Base-by-base conservation (phyloP, 768 basidiomycete genomes). In the Gymnopilus junonius region DNA sequence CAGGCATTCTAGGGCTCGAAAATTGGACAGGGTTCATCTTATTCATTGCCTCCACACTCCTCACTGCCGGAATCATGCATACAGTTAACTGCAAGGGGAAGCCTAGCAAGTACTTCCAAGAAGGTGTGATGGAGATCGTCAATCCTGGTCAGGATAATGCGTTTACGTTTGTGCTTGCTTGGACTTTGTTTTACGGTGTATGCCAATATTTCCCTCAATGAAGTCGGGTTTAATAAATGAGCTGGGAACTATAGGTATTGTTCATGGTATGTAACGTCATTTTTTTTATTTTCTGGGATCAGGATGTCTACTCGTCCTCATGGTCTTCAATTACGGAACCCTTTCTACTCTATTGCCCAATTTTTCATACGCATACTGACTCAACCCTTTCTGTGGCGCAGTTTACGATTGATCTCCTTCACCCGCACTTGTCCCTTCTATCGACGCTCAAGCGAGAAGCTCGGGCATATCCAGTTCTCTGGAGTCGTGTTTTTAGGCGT, bases 101-200 rank as follows among this genome's bases (percentile, higher is more conserved):
- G 32, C 89, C 91, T 0, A 67, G 75, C 42, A 90, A 86, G 68
- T 93, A 87, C 74, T 77, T 71, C 40, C 69, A 82, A 45, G 87
- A 87, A 4, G 91, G 91, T 2, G 70, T 86, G 63, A 77, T 82
- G 75, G 91, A 91, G 58, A 77, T 97, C 37, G 77, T 89, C 50
- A 94, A 90, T 64, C 90, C 95, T 0, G 94, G 94, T 10, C 92
- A 95, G 76, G 95, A 97, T 75, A 95, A 94, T 66, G 79, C 90
- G 17, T 93, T 94, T 70, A 93, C 94, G 3, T 98, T 96, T 70
- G 85, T 98, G 61, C 85, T 97, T 29, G 90, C 92, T 21, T 98
- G 95, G 95, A 98, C 95, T 35, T 79, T 97, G 59, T 92, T 95
- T 74, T 97, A 93, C 74, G 95, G 93, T n/a, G n/a, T 94, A 69